Evolutionary conservation across 2,329 filamentous ascomycete species (phyloP).

Genomic region (Epichloe sibirici): DNA sequence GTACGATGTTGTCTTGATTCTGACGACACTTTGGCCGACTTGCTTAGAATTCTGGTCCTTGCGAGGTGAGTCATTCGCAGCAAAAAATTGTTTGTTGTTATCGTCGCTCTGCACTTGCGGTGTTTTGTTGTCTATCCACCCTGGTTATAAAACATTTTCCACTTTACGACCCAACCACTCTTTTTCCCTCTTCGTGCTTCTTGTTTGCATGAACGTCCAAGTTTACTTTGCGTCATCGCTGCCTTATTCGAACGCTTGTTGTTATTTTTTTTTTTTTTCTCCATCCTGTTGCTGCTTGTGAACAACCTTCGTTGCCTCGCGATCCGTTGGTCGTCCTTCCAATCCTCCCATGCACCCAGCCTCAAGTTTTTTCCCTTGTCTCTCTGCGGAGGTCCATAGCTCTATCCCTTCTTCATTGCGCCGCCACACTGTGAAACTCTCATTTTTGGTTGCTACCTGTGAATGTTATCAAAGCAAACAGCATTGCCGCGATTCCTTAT

Average conservation of each 20-base stretch:
- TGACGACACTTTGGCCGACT: background rate
- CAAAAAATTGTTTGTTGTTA: conserved; percentile 4
- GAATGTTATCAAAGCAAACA: background rate
- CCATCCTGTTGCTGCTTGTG: background rate
- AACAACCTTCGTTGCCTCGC: background rate
- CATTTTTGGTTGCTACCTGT: background rate
- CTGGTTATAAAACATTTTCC: conserved; percentile 1
- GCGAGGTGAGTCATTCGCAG: conserved; percentile 7
- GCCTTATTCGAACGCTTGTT: background rate
- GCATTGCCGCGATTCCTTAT: background rate
- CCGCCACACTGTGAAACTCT: background rate
- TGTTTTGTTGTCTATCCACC: conserved; percentile 6
- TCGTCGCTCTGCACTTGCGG: conserved; percentile 1
- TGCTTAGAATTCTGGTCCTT: background rate
- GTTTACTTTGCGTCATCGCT: background rate
- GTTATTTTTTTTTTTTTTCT: background rate
- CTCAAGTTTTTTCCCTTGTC: background rate
- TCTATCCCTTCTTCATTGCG: background rate
- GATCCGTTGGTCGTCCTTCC: background rate
- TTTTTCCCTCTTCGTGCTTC: background rate
- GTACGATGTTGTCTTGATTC: background rate
- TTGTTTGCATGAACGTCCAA: background rate
- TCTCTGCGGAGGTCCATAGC: background rate
- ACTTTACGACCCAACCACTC: conserved; percentile 1
- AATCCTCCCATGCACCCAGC: background rate